Percentiles rank a stretch among this genome's conserved stretches.
Evolutionary conservation across 345 rosid genomes (phyloP).

Genomic region (Ricinus communis): DNA sequence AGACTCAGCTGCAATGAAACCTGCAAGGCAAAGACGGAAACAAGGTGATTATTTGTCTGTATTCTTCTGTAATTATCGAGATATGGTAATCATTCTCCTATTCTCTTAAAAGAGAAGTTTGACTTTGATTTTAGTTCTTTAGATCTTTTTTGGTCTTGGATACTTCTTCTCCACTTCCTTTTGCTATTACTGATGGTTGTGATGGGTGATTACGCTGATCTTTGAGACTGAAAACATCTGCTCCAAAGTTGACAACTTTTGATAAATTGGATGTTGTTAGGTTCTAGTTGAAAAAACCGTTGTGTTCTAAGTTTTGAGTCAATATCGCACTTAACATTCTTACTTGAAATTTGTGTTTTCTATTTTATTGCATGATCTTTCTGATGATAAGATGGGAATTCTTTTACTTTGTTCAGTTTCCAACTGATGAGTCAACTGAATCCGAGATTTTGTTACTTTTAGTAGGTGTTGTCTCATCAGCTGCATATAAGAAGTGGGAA

Average conservation of each 20-base stretch:
- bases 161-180: neutral
- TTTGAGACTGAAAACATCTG: constrained; percentile 1
- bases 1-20: constrained; percentile 54
- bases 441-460: constrained; percentile 18
- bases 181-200: neutral
- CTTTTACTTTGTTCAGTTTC: neutral
- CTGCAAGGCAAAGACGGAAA: constrained; percentile 75
- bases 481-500: constrained; percentile 93
- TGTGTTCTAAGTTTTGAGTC: neutral
- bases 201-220: neutral
- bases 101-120: neutral
- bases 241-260: neutral
- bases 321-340: neutral
- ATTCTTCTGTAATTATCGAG: neutral
- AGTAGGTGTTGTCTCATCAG: constrained; percentile 48
- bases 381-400: neutral
- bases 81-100: neutral
- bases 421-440: neutral
- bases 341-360: neutral
- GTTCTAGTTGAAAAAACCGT: neutral
- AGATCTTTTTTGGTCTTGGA: neutral
- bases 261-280: neutral
- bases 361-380: neutral
- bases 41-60: constrained; percentile 52
- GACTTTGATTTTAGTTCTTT: neutral